Evolutionary conservation across 2,329 filamentous ascomycete genomes (phyloP), one percentile per base, ranked within the genome.

Genomic region (Stachybotrys elegans): DNA sequence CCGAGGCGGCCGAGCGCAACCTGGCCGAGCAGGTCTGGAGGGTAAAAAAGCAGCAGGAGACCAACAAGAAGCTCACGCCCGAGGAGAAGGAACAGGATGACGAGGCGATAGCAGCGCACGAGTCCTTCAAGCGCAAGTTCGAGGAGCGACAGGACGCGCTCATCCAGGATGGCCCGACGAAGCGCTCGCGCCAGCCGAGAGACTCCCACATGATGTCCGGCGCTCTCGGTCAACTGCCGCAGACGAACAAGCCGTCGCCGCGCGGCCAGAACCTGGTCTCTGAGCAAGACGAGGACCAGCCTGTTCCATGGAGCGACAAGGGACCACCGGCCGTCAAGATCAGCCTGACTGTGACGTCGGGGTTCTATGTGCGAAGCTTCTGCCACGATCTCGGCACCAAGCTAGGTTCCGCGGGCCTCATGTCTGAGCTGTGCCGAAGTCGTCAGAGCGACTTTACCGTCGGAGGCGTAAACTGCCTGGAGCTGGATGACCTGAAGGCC

Each of bases 351-450:
- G 92, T 96, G 42, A 90, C 90, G 2, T 95, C 90, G 1, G 93
- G 93, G 31, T 98, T 96, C 73, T 98, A 98, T 64, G 91, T 98
- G 13, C 86, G 93, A 50, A 94, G 87, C 46, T 81, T 98, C 54
- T 91, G 89, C 56, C 90, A 97, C 61, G 93, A 98, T 57, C 76
- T 98, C 4, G 93, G 92, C 19, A 73, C 83, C 52, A 89, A 88
- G 53, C 75, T 96, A 13, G 82, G 79, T 42, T 95, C 89, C 12
- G 82, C 88, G 20, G 93, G 79, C 25, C 75, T 93, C 52, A 97
- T 98, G 92, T 81, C 87, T 19, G 83, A 86, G 54, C 78, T 98
- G 17, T 78, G 86, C 45, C 84, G 93, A 43, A 86, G 81, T 4
- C 80, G 86, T 42, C 93, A 98, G 66, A 87, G 82, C 16, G 80